Conservation (phyloP, 1,284 basidiomycete species). For the Moesziomyces sp. region DNA sequence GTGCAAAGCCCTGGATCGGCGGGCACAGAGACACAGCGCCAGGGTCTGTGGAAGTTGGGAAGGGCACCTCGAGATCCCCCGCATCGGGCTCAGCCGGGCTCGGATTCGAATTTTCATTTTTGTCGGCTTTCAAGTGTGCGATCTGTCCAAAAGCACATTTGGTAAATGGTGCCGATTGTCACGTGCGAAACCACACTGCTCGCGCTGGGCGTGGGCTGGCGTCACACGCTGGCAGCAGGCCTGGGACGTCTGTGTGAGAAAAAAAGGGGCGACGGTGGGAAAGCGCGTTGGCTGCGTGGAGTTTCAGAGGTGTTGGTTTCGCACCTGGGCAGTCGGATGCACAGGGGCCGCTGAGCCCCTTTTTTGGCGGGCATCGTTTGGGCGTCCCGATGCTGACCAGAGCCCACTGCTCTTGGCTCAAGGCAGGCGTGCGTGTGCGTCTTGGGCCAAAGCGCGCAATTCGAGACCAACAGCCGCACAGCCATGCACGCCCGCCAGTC, state of each 20-base stretch:
- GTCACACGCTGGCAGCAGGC: too few species aligned
- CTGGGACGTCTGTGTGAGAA: not conserved
- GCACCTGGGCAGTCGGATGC: not conserved
- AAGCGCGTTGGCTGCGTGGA: not conserved
- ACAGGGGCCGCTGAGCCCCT: slow-evolving; percentile 10
- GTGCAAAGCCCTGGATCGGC: slow-evolving; percentile 1
- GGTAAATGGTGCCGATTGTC: not conserved
- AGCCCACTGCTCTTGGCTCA: not conserved
- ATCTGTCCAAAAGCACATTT: not conserved
- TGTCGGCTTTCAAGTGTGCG: not conserved
- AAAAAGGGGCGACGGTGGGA: slow-evolving; percentile 4
- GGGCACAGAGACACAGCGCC: slow-evolving; percentile 4
- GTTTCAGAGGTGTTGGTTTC: slow-evolving; percentile 15
- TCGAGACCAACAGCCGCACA: too few species aligned
- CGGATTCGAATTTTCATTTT: slow-evolving; percentile 1
- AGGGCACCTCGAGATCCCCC: slow-evolving; percentile 1
- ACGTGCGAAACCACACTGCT: slow-evolving; percentile 3
- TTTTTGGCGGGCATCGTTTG: not conserved
- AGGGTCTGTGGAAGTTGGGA: slow-evolving; percentile 4
- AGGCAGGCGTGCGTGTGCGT: not conserved
- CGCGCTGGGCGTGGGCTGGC: too few species aligned
- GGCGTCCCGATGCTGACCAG: too few species aligned
- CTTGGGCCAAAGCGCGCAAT: slow-evolving; percentile 1
- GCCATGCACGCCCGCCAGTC: too few species aligned
- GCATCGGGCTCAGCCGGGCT: slow-evolving; percentile 23